phyloP scores from a whole-genome alignment of 2,329 filamentous ascomycete genomes.

The Metarhizium brunneum region DNA sequence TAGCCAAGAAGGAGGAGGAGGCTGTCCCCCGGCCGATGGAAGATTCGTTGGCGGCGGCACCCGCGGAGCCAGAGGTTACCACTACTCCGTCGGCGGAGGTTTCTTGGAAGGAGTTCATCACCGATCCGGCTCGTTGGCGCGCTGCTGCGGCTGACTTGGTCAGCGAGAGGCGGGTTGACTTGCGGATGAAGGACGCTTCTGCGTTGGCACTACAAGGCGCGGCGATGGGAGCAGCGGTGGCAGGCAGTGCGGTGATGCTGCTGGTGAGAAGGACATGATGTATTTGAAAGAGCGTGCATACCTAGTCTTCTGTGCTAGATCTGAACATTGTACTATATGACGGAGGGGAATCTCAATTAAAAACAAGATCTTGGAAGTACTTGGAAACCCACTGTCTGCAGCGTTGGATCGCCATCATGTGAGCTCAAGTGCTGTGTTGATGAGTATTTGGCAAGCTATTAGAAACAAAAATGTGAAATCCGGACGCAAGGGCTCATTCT shows the following conservation, averaged over 20 bases:
- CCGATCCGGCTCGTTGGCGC: slow-evolving; percentile 36
- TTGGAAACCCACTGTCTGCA: too few relatives aligned
- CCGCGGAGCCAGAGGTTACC: slow-evolving; percentile 1
- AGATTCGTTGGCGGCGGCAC: slow-evolving; percentile 2
- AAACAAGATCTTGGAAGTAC: too few relatives aligned
- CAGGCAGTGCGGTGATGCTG: slow-evolving; percentile 42
- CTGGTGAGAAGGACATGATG: slow-evolving; percentile 27
- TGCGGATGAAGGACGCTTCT: slow-evolving; percentile 63
- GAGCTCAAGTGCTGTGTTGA: too few relatives aligned
- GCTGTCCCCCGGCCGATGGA: slow-evolving; percentile 6
- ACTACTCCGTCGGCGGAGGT: neutral
- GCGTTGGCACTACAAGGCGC: slow-evolving; percentile 60
- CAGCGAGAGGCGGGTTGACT: slow-evolving; percentile 53
- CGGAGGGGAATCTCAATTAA: too few relatives aligned
- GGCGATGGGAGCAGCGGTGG: slow-evolving; percentile 53
- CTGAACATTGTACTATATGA: too few relatives aligned
- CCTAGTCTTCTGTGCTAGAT: neutral
- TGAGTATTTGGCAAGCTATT: too few relatives aligned
- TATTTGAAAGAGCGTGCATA: slow-evolving; percentile 1
- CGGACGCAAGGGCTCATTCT: too few relatives aligned
- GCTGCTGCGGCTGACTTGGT: slow-evolving; percentile 46
- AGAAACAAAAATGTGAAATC: too few relatives aligned
- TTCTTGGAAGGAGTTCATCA: slow-evolving; percentile 34
- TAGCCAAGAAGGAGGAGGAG: slow-evolving; percentile 16
- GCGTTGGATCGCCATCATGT: too few relatives aligned